These are phyloP conservation scores for Rubroboletus pulcherrimus DNA, from an alignment of 768 basidiomycete genomes.

Conservation along the genomic window DNA sequence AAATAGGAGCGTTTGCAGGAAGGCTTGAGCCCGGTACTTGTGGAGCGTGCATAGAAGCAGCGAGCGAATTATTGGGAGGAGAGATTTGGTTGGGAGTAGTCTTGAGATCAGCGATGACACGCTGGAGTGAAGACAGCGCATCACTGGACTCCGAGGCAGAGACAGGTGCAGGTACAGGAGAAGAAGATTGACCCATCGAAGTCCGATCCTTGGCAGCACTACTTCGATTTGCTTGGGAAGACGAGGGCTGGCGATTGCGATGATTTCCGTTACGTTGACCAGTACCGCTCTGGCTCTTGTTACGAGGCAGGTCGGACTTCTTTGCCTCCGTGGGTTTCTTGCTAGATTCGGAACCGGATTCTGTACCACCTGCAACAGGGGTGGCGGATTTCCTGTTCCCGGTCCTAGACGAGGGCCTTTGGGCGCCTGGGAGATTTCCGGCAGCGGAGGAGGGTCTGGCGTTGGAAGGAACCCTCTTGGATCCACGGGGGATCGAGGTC, in stretches of 20 bases:
- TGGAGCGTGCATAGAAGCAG: slow-evolving; percentile 45
- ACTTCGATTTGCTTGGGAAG: slow-evolving; percentile 55
- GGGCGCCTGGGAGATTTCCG: slow-evolving; percentile 42
- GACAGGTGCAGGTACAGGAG: slow-evolving; percentile 47
- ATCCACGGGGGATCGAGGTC: slow-evolving; percentile 45
- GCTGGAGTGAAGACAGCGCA: slow-evolving; percentile 83
- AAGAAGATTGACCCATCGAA: slow-evolving; percentile 36
- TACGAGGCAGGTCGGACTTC: slow-evolving; percentile 50
- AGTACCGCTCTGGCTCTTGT: slow-evolving; percentile 49
- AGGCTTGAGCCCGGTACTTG: slow-evolving; percentile 49
- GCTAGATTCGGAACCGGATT: slow-evolving; percentile 73
- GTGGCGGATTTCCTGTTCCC: slow-evolving; percentile 56
- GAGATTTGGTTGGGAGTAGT: slow-evolving; percentile 54
- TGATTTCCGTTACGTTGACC: slow-evolving; percentile 44
- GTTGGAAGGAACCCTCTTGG: slow-evolving; percentile 54
- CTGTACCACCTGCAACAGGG: slow-evolving; percentile 39
- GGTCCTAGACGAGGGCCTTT: slow-evolving; percentile 60
- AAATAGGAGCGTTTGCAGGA: slow-evolving; percentile 65
- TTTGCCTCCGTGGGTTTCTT: slow-evolving; percentile 55
- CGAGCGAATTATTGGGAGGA: slow-evolving; percentile 37
- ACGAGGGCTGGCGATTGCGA: slow-evolving; percentile 56
- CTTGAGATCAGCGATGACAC: slow-evolving; percentile 92
- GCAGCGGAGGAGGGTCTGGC: slow-evolving; percentile 40
- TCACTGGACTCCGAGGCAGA: slow-evolving; percentile 66
- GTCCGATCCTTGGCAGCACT: slow-evolving; percentile 46